Base-by-base conservation (phyloP, 2,329 filamentous ascomycete genomes). In the Scytalidium sp. region DNA sequence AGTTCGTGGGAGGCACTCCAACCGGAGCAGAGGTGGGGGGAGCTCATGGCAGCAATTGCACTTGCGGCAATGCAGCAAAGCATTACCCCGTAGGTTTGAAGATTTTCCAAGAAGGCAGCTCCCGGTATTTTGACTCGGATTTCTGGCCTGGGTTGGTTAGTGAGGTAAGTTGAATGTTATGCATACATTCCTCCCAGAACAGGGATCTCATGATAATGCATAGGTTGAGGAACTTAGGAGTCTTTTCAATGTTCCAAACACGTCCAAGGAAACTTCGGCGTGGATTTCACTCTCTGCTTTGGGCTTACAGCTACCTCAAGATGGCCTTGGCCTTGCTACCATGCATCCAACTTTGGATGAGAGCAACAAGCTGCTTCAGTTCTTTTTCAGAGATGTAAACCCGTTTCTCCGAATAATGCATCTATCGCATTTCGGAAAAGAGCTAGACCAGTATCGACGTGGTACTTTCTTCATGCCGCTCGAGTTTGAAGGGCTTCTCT, bases 321-420 rank as follows among this genome's bases (percentile, higher is more conserved):
- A 20, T 36, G 43, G 44, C 50, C 19, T 40, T 50, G 4, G 27
- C 32, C 19, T 45, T 49, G 11, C 20, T 23, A 17, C 32, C 4
- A 36, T 36, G 32, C 53, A 53, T 22, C 55, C 53, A 3, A 53
- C 51, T 3, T 23, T 57, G n/a, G 53, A 54, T 22, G 51, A 59
- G 23, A 57, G 55, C 47, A 57, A 84, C 50, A 76, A 81, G 57
- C 68, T 85, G 21, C 88, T 84, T 83, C 83, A 87, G 63, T 74
- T 81, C n/a, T 89, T 85, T 61, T 75, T 88, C 45, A 78, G 82
- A 53, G 86, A 85, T 57, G 80, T 88, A 54, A 83, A 88, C 56
- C 83, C 85, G 0, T 66, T 89, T 10, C 71, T 87, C 43, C 87
- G 87, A 58, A 73, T 88, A 51, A 83, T 81, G 0, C 85, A 88